phyloP scores from a whole-genome alignment of 495 filamentous ascomycete species.

The Penicillium verhagenii region DNA sequence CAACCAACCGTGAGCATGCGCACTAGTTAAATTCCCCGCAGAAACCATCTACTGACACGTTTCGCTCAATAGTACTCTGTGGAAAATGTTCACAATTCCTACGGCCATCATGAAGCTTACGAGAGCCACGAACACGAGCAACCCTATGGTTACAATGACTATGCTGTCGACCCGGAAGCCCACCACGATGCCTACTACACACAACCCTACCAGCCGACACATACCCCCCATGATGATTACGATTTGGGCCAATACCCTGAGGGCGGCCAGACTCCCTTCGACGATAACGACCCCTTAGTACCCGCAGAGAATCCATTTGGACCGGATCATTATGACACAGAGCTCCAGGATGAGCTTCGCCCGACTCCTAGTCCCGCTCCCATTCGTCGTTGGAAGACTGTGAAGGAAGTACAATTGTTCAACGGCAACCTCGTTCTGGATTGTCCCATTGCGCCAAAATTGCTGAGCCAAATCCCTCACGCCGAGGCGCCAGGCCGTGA shows the following conservation, averaged over 20 bases:
- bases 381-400: constrained; percentile 93
- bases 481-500: constrained; percentile 79
- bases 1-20: constrained; percentile 65
- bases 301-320: constrained; percentile 52
- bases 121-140: constrained; percentile 46
- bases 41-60: constrained; percentile 9
- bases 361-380: constrained; percentile 62
- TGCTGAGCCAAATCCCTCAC: constrained; percentile 83
- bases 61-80: constrained; percentile 63
- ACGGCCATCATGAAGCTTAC: constrained; percentile 65
- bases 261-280: constrained; percentile 49
- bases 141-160: constrained; percentile 59
- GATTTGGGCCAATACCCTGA: constrained; percentile 53
- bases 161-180: constrained; percentile 73
- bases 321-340: constrained; percentile 50
- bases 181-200: constrained; percentile 87
- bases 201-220: constrained; percentile 69
- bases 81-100: constrained; percentile 70
- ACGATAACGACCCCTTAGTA: constrained; percentile 60
- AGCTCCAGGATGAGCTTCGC: constrained; percentile 45
- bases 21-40: neutral
- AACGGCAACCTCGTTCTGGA: constrained; percentile 96
- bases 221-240: constrained; percentile 55
- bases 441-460: constrained; percentile 88
- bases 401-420: constrained; percentile 96